phyloP scores from a whole-genome alignment of 257 asterid species.

The Capsicum baccatum region DNA sequence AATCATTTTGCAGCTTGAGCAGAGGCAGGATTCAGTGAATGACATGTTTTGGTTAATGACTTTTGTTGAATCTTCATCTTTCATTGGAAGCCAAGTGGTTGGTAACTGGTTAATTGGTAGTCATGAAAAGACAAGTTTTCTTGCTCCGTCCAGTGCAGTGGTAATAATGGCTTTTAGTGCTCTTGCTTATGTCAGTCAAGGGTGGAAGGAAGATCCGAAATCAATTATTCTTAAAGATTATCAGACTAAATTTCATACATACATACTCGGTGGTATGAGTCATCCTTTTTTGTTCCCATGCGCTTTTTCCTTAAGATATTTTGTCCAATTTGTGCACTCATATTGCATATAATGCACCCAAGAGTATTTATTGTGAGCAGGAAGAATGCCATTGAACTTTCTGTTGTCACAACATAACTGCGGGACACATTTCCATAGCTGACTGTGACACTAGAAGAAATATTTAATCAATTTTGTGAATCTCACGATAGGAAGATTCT shows the following conservation, averaged over 20 bases:
- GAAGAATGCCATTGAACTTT: constrained; percentile 10
- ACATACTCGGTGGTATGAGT: constrained; percentile 61
- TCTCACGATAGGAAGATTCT: background rate
- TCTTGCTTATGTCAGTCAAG: constrained; percentile 50
- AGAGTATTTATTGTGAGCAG: background rate
- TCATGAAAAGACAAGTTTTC: constrained; percentile 44
- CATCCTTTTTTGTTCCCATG: constrained; percentile 4
- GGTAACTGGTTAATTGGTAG: constrained; percentile 73
- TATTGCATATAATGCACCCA: background rate
- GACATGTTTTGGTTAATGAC: constrained; percentile 98
- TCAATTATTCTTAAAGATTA: constrained; percentile 58
- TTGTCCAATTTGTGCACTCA: background rate
- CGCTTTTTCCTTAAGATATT: background rate
- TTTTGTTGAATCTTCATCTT: constrained; percentile 68
- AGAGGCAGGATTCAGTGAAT: constrained; percentile 80
- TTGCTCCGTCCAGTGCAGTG: constrained; percentile 54
- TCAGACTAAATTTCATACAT: constrained; percentile 47
- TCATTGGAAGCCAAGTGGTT: constrained; percentile 69
- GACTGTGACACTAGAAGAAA: background rate
- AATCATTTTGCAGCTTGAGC: constrained; percentile 67
- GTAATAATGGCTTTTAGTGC: constrained; percentile 57
- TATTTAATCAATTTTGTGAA: background rate
- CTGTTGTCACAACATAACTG: background rate
- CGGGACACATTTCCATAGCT: background rate
- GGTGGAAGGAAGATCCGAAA: constrained; percentile 66